Base-by-base conservation (phyloP, 768 basidiomycete species). In the Kwoniella botswanensis region DNA sequence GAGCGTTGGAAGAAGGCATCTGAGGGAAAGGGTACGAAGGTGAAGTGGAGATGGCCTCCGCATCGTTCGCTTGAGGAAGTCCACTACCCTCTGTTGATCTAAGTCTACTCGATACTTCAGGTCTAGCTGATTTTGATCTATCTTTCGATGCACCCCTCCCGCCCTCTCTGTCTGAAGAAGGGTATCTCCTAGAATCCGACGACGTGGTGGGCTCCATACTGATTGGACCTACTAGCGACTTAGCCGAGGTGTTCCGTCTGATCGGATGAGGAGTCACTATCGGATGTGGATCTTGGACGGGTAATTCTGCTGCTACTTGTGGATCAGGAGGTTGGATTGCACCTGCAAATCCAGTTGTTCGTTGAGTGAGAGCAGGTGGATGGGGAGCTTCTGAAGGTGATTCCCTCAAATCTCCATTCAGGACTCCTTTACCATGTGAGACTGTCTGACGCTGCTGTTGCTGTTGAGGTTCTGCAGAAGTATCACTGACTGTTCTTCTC, bases 261-360 rank as follows among this genome's bases (percentile, higher is more conserved):
- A 69, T 66, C 6, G 64, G 60, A 52, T 68, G 58, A 12, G 65
- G 52, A 12, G 53, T 61, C 55, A 67, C 62, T 35, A 74, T 61
- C 11, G 71, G 71, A 43, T 74, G 75, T 24, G 68, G 61, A 15
- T 70, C 68, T 24, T 50, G 63, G 17, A 43, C 12, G 17, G 68
- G 68, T 41, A 70, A 29, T 52, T 73, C 68, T 29, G 75, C 72
- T 15, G 61, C 65, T 6, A 73, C 66, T 4, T 46, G 42, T 6
- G 79, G 75, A 67, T 80, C 79, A 10, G 76, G 75, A 4, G 66
- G 68, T 41, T 68, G 73, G 6, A 74, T 66, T 4, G 73, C 41
- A 15, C 79, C 79, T 21, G 77, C 72, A 56, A 78, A 80, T 6
- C 79, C 79, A 0, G 74, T 78, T 2, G 75, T 78, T 43, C 58